Evolutionary conservation across 2,329 filamentous ascomycete genomes (phyloP).

Genomic region (Beauveria medogensis): DNA sequence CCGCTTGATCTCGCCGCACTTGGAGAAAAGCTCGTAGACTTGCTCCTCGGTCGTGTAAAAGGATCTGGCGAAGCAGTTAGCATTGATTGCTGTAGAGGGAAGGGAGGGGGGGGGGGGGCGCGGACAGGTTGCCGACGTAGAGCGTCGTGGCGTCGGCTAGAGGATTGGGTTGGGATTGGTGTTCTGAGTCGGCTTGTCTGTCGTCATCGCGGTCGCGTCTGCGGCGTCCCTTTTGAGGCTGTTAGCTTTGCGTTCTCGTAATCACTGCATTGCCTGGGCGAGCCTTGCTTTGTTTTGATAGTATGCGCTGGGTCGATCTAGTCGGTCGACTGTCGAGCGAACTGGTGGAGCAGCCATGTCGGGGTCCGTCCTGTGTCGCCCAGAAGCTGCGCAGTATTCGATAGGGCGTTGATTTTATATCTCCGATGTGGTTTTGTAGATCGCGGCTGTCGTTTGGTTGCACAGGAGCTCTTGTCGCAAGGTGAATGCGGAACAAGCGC

Average conservation of each 20-base stretch:
- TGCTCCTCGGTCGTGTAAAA: constrained; percentile 99
- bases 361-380: no score
- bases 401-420: neutral
- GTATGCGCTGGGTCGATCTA: constrained; percentile 94
- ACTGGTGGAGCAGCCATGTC: constrained; percentile 4
- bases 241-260: neutral
- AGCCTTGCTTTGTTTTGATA: constrained; percentile 67
- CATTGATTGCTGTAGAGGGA: neutral
- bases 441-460: neutral
- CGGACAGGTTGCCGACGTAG: constrained; percentile 89
- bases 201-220: constrained; percentile 55
- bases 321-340: constrained; percentile 66
- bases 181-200: constrained; percentile 42
- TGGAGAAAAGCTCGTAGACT: constrained; percentile 92
- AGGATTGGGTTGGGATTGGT: constrained; percentile 51
- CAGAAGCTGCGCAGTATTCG: neutral
- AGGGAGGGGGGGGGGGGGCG: neutral
- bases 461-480: constrained; percentile 4
- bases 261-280: constrained; percentile 14
- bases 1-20: constrained; percentile 96
- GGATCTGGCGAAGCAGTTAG: constrained; percentile 45
- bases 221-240: constrained; percentile 57
- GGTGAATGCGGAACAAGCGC: neutral
- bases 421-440: no score
- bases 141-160: constrained; percentile 84